These are phyloP conservation scores for Sugiyamaella floridensis DNA, from an alignment of 805 yeast species.

Conservation along the genomic window DNA sequence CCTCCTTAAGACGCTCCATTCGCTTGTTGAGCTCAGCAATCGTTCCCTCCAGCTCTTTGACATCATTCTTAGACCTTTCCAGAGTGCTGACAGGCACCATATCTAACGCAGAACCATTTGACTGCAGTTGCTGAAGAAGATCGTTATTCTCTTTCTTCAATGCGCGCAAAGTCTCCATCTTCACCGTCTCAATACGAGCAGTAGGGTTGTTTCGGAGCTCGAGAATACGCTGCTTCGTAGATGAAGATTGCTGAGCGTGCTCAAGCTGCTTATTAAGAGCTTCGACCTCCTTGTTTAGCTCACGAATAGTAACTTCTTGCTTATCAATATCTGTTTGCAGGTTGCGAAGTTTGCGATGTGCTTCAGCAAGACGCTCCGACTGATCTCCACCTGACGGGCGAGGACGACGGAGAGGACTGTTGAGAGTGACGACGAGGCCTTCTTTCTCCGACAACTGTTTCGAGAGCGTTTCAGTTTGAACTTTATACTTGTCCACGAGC, in stretches of 20 bases:
- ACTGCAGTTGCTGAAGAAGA: constrained; percentile 31
- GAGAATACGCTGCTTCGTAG: constrained; percentile 37
- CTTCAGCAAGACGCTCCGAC: constrained; percentile 10
- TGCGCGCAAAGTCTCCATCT: constrained; percentile 43
- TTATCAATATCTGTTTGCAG: constrained; percentile 19
- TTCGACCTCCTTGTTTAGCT: constrained; percentile 20
- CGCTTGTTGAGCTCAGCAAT: constrained; percentile 20
- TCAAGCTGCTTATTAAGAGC: constrained; percentile 17
- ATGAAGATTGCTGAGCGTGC: constrained; percentile 13
- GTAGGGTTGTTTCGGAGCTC: constrained; percentile 65
- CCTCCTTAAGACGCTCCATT: constrained; percentile 37
- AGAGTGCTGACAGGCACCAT: constrained; percentile 56
- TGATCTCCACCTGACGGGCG: constrained; percentile 1
- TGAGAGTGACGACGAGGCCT: constrained; percentile 10
- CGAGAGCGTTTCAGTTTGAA: constrained; percentile 41
- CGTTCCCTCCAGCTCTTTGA: constrained; percentile 31
- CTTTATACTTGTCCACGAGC: constrained; percentile 50
- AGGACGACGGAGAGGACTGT: constrained; percentile 14
- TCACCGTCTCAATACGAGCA: constrained; percentile 52
- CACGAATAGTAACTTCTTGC: constrained; percentile 6
- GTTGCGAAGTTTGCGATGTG: constrained; percentile 9
- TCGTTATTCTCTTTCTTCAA: constrained; percentile 55
- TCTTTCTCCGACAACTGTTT: constrained; percentile 33
- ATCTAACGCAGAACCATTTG: constrained; percentile 20
- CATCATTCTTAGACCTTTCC: constrained; percentile 54